Base-by-base conservation (phyloP, 2,329 filamentous ascomycete species). In the Ophiostoma australiae region DNA sequence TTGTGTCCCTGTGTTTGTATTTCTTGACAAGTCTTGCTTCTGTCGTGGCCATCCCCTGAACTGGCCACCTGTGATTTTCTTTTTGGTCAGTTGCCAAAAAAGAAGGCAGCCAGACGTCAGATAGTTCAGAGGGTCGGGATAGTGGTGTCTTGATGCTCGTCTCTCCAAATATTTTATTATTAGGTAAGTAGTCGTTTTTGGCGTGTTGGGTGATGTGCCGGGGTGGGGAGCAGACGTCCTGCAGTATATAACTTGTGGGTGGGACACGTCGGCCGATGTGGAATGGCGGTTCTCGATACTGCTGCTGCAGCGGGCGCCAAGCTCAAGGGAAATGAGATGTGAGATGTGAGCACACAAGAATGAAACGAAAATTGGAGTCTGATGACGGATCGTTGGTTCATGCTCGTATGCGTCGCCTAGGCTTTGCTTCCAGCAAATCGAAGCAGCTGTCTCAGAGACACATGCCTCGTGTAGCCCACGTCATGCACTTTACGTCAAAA, bases 211-310 rank as follows among this genome's bases (percentile, higher is more conserved):
- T 23, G 17, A n/a, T 27, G n/a, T 10, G 27, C n/a, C 13, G 1
- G 23, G 52, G 23, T 27, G 52, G 23, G 23, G 23, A 58, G 20
- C 17, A 58, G 52, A n/a, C 44, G 44, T 13, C 10, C 52, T 58
- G 52, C 52, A 58, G 52, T 58, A 58, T 58, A 58, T 58, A 58
- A 58, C 17, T 23, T 15, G 52, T 23, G 52, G 52, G 27, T n/a
- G 52, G 23, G 48, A 55, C 52, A 58, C 52, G 52, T 58, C 23
- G 23, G 52, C 23, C n/a, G 52, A 58, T 27, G 52, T 58, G 52
- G 13, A 27, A 58, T 58, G 52, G 15, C 15, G 23, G 52, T 17
- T 48, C 52, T 27, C 23, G 44, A 48, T 48, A 48, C 44, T 13
- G 52, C n/a, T 27, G 17, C 17, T 58, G n/a, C 23, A 58, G n/a